A percentile compares a stretch with the other conserved stretches of the same genome.
Conservation (phyloP, 306 rosid genomes). For the Arachis hypogaea region DNA sequence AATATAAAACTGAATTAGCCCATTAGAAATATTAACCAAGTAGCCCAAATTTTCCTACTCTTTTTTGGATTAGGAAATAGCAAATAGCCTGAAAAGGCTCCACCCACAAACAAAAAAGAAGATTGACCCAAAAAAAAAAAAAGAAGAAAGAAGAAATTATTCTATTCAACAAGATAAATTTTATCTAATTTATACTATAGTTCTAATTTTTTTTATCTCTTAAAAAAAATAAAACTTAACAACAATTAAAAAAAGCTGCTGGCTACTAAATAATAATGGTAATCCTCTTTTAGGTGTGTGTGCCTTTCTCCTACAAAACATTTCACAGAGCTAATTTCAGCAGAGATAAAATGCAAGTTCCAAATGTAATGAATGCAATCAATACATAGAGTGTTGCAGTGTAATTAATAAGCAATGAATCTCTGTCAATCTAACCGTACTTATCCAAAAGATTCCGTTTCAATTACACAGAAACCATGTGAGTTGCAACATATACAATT, state of each 20-base stretch:
- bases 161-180: no score
- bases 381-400: background rate
- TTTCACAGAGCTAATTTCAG: background rate
- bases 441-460: conserved; percentile 28
- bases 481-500: background rate
- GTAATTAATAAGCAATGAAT: conserved; percentile 5
- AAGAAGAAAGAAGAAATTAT: no score
- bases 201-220: no score
- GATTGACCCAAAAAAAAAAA: no score
- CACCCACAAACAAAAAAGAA: no score
- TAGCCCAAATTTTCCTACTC: no score
- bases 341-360: background rate
- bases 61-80: no score
- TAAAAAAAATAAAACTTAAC: background rate
- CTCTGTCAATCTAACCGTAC: background rate
- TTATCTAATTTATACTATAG: no score
- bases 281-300: background rate
- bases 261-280: background rate
- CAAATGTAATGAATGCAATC: background rate
- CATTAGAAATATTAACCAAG: no score
- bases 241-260: background rate
- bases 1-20: no score
- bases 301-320: background rate
- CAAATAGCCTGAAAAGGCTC: no score
- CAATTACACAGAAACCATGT: conserved; percentile 11